A percentile compares a stretch with the other conserved stretches of the same genome.
Conservation (phyloP, 192 early-diverging fungal genomes). For the Coemansia sp. region DNA sequence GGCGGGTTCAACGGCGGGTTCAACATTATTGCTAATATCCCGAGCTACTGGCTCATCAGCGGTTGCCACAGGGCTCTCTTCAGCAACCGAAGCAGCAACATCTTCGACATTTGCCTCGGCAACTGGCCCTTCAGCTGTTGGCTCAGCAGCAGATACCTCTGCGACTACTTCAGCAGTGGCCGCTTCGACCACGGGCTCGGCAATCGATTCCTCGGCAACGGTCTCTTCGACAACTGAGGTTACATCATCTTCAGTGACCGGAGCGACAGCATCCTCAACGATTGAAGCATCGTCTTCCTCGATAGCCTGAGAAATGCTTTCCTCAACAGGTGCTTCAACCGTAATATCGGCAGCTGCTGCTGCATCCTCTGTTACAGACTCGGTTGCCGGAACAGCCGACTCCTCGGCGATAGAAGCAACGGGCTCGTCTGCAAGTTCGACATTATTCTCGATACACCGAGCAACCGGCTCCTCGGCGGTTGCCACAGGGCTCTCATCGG, state of each 20-base stretch:
- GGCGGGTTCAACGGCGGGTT: neutral
- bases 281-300: neutral
- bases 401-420: neutral
- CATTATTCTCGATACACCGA: neutral
- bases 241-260: neutral
- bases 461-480: neutral
- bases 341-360: neutral
- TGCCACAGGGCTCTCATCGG: no score
- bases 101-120: neutral
- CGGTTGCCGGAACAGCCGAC: neutral
- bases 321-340: neutral
- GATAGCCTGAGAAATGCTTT: neutral
- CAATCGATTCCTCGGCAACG: neutral
- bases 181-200: neutral
- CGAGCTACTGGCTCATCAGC: neutral
- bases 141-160: neutral
- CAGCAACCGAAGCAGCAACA: neutral
- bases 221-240: neutral
- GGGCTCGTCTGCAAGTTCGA: neutral
- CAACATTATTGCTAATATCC: neutral
- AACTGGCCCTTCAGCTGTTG: slow-evolving; percentile 4
- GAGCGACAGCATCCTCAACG: neutral
- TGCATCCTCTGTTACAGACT: neutral
- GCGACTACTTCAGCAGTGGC: slow-evolving; percentile 2
- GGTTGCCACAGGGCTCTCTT: neutral